Evolutionary conservation across 2,329 filamentous ascomycete genomes (phyloP), one percentile per base, ranked within the genome.

Genomic region (Phaeomoniella chlamydospora): DNA sequence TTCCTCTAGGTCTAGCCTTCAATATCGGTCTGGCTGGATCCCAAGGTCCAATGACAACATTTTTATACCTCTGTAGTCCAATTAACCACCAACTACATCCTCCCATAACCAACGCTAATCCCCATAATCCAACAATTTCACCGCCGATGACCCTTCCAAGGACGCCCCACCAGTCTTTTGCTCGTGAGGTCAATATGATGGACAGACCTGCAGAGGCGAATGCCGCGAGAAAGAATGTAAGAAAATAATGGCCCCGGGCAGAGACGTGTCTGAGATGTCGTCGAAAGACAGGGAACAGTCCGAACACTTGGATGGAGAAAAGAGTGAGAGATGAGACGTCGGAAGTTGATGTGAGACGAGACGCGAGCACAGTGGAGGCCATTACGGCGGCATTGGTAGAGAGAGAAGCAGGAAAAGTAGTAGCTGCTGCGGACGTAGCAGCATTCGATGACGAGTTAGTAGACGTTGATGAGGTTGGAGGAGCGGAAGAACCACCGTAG

Each of bases 51-150:
- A 87, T 84, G 46, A 98, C 94, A 60, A 96, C 90, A 55, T 96
- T 96, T 67, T 98, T 98, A 61, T 96, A 98, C 62, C 93, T 88
- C 60, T 98, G 90, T 56, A 98, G 58, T 5, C 86, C 83, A 51
- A 98, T 96, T 43, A 98, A 62, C 87, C 90, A 96, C 88, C 87
- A 96, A 53, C 85, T 93, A 55, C 87, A 94, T 10, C 86, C 80
- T 2, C 88, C 90, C 75, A 94, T 93, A 2, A 77, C 77, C 37
- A 94, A 55, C 3, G 77, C 74, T 1, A 81, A 79, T 15, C 85
- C 65, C 6, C 88, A 50, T n/a, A 76, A 72, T 4, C 84, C 84
- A 4, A 93, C 64, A 1, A 88, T 56, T 44, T 84, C 77, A 10
- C 90, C 90, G 2, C 82, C 62, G 15, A 88, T 56, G 17, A 68